Evolutionary conservation across 495 filamentous ascomycete genomes (phyloP).

Genomic region (Podospora appendiculata): DNA sequence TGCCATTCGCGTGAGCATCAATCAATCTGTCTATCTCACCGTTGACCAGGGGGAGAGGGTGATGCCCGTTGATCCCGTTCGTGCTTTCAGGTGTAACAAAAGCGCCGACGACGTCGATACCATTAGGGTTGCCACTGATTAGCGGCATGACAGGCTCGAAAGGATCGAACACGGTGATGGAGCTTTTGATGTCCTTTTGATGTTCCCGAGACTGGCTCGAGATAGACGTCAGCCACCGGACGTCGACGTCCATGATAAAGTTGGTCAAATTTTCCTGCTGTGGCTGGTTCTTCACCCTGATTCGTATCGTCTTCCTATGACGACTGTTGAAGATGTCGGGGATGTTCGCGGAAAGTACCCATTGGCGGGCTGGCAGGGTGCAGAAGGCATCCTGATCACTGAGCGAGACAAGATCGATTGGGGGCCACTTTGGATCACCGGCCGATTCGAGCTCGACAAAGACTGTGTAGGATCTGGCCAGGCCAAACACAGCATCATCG

Average conservation of each 20-base stretch:
- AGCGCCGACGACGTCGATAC: conserved; percentile 18
- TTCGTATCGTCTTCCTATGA: conserved; percentile 24
- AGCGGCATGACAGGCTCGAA: conserved; percentile 21
- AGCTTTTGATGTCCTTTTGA: conserved; percentile 20
- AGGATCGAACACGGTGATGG: conserved; percentile 20
- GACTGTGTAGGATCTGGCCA: conserved; percentile 39
- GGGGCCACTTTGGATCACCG: conserved; percentile 41
- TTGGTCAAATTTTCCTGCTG: conserved; percentile 22
- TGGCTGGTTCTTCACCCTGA: conserved; percentile 29
- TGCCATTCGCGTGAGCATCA: too few relatives aligned
- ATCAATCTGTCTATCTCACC: background rate
- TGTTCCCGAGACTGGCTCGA: conserved; percentile 15
- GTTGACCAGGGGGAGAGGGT: background rate
- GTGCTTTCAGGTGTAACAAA: too few relatives aligned
- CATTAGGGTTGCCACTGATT: conserved; percentile 15
- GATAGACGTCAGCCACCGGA: conserved; percentile 33
- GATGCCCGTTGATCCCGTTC: conserved; percentile 11
- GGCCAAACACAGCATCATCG: conserved; percentile 29
- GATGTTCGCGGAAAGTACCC: conserved; percentile 32
- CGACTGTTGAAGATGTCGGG: conserved; percentile 31
- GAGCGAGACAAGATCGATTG: conserved; percentile 27
- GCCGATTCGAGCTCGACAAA: conserved; percentile 40
- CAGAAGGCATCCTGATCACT: conserved; percentile 17
- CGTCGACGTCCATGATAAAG: conserved; percentile 38
- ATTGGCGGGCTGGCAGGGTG: conserved; percentile 22